Conservation (phyloP, 805 yeast species). For the Candida bentonensis region DNA sequence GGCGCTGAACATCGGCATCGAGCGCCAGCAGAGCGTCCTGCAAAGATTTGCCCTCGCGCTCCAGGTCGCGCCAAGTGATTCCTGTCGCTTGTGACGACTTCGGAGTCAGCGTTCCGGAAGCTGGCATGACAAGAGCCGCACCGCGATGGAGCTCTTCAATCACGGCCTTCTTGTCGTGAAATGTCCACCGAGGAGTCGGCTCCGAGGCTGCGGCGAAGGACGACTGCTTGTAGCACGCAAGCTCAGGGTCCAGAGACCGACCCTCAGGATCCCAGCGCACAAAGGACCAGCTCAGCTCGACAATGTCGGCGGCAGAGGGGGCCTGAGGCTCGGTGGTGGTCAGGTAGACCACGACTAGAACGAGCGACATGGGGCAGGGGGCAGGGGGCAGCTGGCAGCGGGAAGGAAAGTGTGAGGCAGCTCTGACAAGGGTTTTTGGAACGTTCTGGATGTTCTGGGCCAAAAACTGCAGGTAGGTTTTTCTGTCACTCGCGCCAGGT, state of each 20-base stretch:
- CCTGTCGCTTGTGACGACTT: conserved; percentile 11
- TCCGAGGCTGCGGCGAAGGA: neutral
- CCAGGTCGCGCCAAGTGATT: conserved; percentile 47
- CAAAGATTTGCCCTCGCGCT: conserved; percentile 37
- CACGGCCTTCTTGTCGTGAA: neutral
- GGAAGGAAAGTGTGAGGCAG: no score
- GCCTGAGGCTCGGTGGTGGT: neutral
- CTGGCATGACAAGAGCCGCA: conserved; percentile 42
- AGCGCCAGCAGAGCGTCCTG: conserved; percentile 47
- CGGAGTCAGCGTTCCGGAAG: conserved; percentile 52
- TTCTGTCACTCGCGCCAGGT: no score
- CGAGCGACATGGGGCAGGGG: neutral
- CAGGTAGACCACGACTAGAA: neutral
- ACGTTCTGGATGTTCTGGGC: no score
- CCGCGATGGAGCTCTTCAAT: conserved; percentile 22
- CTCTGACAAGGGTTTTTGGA: no score
- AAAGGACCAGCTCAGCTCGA: conserved; percentile 1
- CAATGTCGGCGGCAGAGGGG: neutral
- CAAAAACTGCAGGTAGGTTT: no score
- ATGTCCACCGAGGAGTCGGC: neutral
- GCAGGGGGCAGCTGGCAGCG: no score
- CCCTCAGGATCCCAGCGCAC: neutral
- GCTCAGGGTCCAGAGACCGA: neutral
- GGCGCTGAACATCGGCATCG: conserved; percentile 32
- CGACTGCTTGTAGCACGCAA: neutral